A percentile compares a stretch with the other conserved stretches of the same genome.
These are phyloP conservation scores for Whalleya microplaca DNA, from an alignment of 2,329 filamentous ascomycete genomes.

Conservation along the genomic window DNA sequence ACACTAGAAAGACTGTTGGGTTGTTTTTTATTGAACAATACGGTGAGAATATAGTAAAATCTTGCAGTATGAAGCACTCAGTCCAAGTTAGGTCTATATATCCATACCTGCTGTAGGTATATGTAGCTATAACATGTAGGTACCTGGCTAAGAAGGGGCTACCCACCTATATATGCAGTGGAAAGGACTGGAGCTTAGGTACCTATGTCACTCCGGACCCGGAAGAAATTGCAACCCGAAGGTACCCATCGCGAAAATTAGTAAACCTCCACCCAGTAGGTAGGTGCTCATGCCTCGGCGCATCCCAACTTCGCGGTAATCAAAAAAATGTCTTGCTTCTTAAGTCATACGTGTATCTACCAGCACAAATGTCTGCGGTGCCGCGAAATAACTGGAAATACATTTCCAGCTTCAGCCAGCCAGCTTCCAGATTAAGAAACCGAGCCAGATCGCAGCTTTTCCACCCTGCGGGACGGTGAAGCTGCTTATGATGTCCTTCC, in stretches of 20 bases:
- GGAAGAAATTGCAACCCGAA: constrained; percentile 21
- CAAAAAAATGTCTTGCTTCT: not conserved
- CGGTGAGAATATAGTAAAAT: too few relatives aligned
- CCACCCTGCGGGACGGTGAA: constrained; percentile 28
- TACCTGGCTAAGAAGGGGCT: too few relatives aligned
- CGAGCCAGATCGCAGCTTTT: constrained; percentile 4
- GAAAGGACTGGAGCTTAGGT: too few relatives aligned
- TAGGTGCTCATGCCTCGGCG: constrained; percentile 18
- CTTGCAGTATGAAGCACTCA: too few relatives aligned
- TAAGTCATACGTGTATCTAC: not conserved
- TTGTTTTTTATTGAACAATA: too few relatives aligned
- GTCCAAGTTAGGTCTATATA: too few relatives aligned
- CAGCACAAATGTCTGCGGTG: constrained; percentile 23
- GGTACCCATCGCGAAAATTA: not conserved
- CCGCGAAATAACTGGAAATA: constrained; percentile 16
- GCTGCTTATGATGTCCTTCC: constrained; percentile 11
- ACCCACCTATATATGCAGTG: too few relatives aligned
- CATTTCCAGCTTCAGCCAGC: constrained; percentile 19
- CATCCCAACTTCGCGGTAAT: constrained; percentile 12
- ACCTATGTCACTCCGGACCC: not conserved
- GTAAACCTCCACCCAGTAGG: not conserved
- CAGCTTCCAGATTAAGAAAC: not conserved
- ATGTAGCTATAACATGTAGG: too few relatives aligned
- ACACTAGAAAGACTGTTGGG: too few relatives aligned
- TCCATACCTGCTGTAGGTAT: too few relatives aligned